Percentiles rank a stretch among this genome's conserved stretches.
These are phyloP conservation scores for Penicillium sp. DNA, from an alignment of 2,329 filamentous ascomycete species.

Conservation along the genomic window DNA sequence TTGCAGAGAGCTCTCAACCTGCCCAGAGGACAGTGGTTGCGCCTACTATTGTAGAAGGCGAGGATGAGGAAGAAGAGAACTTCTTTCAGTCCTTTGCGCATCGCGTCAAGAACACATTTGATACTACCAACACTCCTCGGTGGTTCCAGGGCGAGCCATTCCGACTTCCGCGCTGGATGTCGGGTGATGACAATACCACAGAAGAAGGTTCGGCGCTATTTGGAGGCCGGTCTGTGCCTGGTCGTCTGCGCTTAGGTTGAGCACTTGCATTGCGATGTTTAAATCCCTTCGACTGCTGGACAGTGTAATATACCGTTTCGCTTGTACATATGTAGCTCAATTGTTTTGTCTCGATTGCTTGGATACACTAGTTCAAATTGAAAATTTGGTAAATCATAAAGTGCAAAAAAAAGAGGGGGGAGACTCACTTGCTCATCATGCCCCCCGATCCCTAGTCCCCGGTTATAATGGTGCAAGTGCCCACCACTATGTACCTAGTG, in stretches of 20 bases:
- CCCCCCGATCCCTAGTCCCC: too few species aligned
- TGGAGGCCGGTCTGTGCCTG: slow-evolving; percentile 42
- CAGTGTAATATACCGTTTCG: slow-evolving; percentile 22
- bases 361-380: background rate
- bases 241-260: slow-evolving; percentile 41
- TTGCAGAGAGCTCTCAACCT: slow-evolving; percentile 30
- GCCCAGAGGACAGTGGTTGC: slow-evolving; percentile 35
- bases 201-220: slow-evolving; percentile 40
- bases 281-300: slow-evolving; percentile 18
- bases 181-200: slow-evolving; percentile 51
- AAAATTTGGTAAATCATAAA: background rate
- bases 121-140: slow-evolving; percentile 74
- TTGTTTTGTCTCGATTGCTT: background rate
- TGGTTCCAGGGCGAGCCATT: slow-evolving; percentile 77
- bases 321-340: slow-evolving; percentile 19
- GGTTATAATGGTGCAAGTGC: too few species aligned
- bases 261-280: slow-evolving; percentile 12
- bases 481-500: too few species aligned
- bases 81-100: slow-evolving; percentile 83
- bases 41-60: slow-evolving; percentile 51
- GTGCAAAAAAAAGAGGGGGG: background rate
- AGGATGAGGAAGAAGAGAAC: slow-evolving; percentile 71
- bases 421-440: too few species aligned
- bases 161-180: slow-evolving; percentile 81
- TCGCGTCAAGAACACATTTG: slow-evolving; percentile 87